Conservation (phyloP, 352 stramenopile species). For the Phytophthora colocasiae region DNA sequence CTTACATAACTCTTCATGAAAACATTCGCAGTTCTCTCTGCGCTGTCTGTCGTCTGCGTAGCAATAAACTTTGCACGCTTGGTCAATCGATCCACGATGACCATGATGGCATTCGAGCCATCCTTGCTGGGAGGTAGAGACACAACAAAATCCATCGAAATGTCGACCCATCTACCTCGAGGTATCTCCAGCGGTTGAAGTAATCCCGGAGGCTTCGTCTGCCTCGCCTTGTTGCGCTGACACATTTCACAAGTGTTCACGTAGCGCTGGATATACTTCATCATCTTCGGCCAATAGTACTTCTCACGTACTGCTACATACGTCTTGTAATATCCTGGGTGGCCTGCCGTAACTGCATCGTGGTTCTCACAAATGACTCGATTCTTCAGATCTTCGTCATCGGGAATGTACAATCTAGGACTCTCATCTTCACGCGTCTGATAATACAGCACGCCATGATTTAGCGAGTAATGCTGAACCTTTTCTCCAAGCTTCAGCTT, state of each 20-base stretch:
- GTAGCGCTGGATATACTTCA: constrained; percentile 31
- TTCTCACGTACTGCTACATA: constrained; percentile 3
- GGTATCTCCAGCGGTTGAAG: not conserved
- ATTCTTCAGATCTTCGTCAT: constrained; percentile 24
- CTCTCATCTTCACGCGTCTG: not conserved
- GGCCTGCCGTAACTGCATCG: not conserved
- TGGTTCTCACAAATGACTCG: constrained; percentile 25
- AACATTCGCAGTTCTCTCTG: not conserved
- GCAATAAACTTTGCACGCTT: not conserved
- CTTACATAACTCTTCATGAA: constrained; percentile 11
- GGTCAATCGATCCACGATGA: constrained; percentile 11
- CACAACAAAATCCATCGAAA: not conserved
- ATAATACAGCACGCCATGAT: not conserved
- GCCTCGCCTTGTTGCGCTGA: constrained; percentile 13
- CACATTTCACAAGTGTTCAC: constrained; percentile 20
- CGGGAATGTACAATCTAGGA: constrained; percentile 4
- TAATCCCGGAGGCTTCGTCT: not conserved
- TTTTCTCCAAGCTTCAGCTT: not conserved
- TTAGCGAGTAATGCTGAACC: not conserved
- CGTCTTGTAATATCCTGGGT: constrained; percentile 16
- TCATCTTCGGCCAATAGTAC: constrained; percentile 15
- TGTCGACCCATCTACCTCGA: not conserved
- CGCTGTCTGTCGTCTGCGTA: not conserved
- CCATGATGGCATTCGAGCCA: constrained; percentile 8
- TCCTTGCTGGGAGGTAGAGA: not conserved